Conservation (phyloP, 2,329 filamentous ascomycete species). For the Blastomyces percursus region DNA sequence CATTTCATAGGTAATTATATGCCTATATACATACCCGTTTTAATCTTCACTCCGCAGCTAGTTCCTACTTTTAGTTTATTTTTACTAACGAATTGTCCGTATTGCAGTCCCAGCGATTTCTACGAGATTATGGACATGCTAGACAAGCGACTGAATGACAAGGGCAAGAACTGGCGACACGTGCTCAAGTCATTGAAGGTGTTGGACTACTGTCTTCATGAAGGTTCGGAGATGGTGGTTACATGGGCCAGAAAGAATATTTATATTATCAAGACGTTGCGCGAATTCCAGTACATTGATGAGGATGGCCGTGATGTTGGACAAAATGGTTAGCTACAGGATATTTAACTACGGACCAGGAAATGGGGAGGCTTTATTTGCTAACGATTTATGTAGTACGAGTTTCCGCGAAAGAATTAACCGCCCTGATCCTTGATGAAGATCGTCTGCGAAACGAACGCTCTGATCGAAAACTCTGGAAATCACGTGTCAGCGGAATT, state of each 20-base stretch:
- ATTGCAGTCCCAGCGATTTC: constrained; percentile 75
- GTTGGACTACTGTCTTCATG: constrained; percentile 93
- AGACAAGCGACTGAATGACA: constrained; percentile 96
- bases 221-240: constrained; percentile 90
- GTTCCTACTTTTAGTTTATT: not conserved
- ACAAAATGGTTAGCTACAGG: constrained; percentile 64
- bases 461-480: constrained; percentile 88
- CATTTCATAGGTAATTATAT: constrained; percentile 77
- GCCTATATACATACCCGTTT: not conserved
- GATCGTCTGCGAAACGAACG: constrained; percentile 83
- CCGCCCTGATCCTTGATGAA: constrained; percentile 82
- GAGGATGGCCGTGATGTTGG: constrained; percentile 93
- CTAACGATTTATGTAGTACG: constrained; percentile 52
- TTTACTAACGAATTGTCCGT: not conserved
- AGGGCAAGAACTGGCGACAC: constrained; percentile 99
- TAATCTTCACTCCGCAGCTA: not conserved
- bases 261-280: constrained; percentile 96
- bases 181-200: constrained; percentile 97
- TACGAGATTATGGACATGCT: constrained; percentile 99
- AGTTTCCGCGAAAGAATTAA: constrained; percentile 91
- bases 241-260: constrained; percentile 98
- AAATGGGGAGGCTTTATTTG: not conserved
- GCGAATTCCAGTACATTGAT: constrained; percentile 93
- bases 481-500: constrained; percentile 85
- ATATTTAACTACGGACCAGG: not conserved